Evolutionary conservation across 306 rosid genomes (phyloP).

Genomic region (Begonia peltatifolia): DNA sequence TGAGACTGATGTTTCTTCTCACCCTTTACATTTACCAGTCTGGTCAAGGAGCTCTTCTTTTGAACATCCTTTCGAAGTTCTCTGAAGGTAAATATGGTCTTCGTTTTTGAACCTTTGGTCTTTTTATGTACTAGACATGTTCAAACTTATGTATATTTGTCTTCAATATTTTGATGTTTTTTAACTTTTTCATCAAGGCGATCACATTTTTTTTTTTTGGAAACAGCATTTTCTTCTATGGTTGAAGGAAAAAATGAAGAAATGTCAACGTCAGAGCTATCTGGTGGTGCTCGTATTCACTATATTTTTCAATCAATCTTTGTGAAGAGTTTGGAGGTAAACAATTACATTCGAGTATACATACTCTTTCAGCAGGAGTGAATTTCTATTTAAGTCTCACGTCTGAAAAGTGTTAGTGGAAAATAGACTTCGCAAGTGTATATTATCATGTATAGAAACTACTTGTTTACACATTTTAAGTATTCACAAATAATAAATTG

Average conservation of each 20-base stretch:
- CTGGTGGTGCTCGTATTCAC: slow-evolving; percentile 94
- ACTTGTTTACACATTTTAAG: too few species aligned
- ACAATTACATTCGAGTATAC: neutral
- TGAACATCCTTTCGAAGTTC: slow-evolving; percentile 88
- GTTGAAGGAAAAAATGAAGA: slow-evolving; percentile 96
- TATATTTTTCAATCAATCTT: slow-evolving; percentile 88
- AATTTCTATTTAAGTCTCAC: slow-evolving; percentile 1
- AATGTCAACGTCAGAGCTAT: slow-evolving; percentile 87
- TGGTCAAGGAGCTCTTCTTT: slow-evolving; percentile 96
- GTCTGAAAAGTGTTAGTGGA: neutral
- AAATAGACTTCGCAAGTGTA: too few species aligned
- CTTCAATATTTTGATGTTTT: neutral
- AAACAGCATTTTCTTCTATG: slow-evolving; percentile 87
- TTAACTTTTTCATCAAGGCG: slow-evolving; percentile 2
- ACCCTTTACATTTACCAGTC: slow-evolving; percentile 31
- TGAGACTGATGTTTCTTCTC: too few species aligned
- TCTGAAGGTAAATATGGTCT: slow-evolving; percentile 53
- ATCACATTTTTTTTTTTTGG: slow-evolving; percentile 9
- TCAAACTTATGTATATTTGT: neutral
- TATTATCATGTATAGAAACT: too few species aligned
- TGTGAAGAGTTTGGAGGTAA: slow-evolving; percentile 92
- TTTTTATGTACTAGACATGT: slow-evolving; percentile 7
- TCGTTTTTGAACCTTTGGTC: slow-evolving; percentile 2
- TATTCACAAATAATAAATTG: too few species aligned
- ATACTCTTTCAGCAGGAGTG: neutral